A percentile compares a stretch with the other conserved stretches of the same genome.
Conservation (phyloP, 768 basidiomycete genomes). For the Lactarius hatsudake region DNA sequence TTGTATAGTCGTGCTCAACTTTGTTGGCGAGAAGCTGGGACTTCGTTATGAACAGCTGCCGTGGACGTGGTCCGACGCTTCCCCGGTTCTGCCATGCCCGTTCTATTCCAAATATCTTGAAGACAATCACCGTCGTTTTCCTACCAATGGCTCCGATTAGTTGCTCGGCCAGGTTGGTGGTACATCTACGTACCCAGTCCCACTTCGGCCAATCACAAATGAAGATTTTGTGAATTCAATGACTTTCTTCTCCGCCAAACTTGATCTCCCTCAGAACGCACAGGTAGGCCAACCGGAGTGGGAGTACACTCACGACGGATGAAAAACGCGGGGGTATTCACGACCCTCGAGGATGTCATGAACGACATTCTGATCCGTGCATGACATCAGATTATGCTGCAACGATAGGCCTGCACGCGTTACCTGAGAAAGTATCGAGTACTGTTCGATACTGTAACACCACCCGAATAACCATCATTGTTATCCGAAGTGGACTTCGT, state of each 20-base stretch:
- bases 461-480: not conserved
- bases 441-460: conserved; percentile 19
- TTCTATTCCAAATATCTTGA: conserved; percentile 71
- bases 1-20: conserved; percentile 64
- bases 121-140: conserved; percentile 75
- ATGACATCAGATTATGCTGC: not conserved
- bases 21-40: conserved; percentile 65
- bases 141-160: conserved; percentile 34
- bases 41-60: conserved; percentile 73
- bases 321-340: conserved; percentile 22
- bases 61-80: conserved; percentile 43
- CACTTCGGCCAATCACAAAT: conserved; percentile 48
- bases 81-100: conserved; percentile 45
- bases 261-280: not conserved
- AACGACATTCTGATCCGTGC: conserved; percentile 5
- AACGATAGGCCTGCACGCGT: not conserved
- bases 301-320: conserved; percentile 19
- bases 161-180: not conserved
- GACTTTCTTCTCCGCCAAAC: conserved; percentile 20
- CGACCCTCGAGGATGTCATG: conserved; percentile 21
- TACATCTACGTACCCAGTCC: conserved; percentile 54
- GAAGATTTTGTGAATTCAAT: conserved; percentile 22
- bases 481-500: not conserved
- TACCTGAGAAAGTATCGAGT: conserved; percentile 18
- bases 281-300: too few species aligned